Conservation (phyloP, 192 early-diverging fungal genomes). For the Neocallimastix lanati region DNA sequence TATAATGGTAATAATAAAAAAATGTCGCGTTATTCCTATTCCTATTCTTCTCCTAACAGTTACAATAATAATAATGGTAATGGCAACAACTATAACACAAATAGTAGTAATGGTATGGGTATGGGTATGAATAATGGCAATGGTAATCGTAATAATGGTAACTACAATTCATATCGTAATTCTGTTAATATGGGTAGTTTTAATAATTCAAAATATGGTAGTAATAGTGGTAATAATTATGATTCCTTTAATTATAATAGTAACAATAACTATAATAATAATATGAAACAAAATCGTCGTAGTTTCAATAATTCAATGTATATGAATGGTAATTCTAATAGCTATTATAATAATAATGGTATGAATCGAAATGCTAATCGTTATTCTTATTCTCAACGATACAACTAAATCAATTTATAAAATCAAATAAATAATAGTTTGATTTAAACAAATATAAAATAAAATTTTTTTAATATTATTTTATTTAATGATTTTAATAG, state of each 20-base stretch:
- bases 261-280: neutral
- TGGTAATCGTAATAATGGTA: neutral
- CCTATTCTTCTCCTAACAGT: neutral
- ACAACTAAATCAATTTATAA: too few relatives aligned
- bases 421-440: too few relatives aligned
- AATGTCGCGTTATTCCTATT: neutral
- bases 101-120: too few relatives aligned
- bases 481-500: too few relatives aligned
- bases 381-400: neutral
- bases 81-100: too few relatives aligned
- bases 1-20: neutral
- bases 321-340: neutral
- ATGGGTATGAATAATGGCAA: neutral
- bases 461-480: too few relatives aligned
- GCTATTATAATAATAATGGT: neutral
- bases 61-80: too few relatives aligned
- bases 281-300: neutral
- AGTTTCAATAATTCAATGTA: neutral
- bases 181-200: neutral
- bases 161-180: neutral
- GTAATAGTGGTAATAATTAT: too few relatives aligned
- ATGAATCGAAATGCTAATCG: neutral
- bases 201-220: neutral
- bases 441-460: too few relatives aligned
- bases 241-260: too few relatives aligned